A percentile compares a stretch with the other conserved stretches of the same genome.
phyloP scores from a whole-genome alignment of 192 early-diverging fungal genomes.

The Gamsiella multidivaricata region DNA sequence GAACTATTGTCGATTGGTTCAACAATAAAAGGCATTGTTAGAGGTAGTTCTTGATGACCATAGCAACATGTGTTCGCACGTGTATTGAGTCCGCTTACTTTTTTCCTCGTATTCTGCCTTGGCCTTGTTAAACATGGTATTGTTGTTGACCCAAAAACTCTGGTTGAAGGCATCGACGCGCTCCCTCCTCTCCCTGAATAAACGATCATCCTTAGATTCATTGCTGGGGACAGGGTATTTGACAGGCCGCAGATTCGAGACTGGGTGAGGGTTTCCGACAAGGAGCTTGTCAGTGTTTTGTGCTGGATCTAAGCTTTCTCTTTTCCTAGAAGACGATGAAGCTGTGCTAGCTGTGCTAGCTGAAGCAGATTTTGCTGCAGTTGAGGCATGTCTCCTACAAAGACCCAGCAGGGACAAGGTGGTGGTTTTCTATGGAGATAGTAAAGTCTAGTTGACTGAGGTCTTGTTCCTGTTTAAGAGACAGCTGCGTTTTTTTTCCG shows the following conservation, averaged over 20 bases:
- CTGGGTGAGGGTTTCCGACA: slow-evolving; percentile 62
- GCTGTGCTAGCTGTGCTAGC: not conserved
- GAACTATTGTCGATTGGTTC: slow-evolving; percentile 36
- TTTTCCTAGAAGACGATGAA: slow-evolving; percentile 6
- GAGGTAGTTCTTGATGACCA: not conserved
- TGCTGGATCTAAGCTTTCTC: slow-evolving; percentile 40
- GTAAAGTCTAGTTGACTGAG: not conserved
- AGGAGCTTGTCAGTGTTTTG: slow-evolving; percentile 43
- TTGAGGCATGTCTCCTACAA: slow-evolving; percentile 8
- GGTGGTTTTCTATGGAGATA: not conserved
- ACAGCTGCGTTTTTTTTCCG: not conserved
- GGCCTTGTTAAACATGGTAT: slow-evolving; percentile 60
- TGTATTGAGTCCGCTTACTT: too few species aligned
- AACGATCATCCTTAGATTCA: slow-evolving; percentile 60
- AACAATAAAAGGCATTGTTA: not conserved
- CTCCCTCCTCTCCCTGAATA: slow-evolving; percentile 58
- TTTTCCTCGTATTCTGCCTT: slow-evolving; percentile 64
- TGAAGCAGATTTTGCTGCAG: slow-evolving; percentile 3
- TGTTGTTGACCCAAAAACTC: slow-evolving; percentile 68
- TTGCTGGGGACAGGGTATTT: slow-evolving; percentile 58
- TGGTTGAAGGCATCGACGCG: slow-evolving; percentile 65
- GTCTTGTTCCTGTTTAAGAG: not conserved
- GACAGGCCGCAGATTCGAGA: slow-evolving; percentile 66
- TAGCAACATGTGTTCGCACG: too few species aligned
- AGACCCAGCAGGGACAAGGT: not conserved